Conservation (phyloP, 495 filamentous ascomycete genomes). For the Daldinia bambusicola region DNA sequence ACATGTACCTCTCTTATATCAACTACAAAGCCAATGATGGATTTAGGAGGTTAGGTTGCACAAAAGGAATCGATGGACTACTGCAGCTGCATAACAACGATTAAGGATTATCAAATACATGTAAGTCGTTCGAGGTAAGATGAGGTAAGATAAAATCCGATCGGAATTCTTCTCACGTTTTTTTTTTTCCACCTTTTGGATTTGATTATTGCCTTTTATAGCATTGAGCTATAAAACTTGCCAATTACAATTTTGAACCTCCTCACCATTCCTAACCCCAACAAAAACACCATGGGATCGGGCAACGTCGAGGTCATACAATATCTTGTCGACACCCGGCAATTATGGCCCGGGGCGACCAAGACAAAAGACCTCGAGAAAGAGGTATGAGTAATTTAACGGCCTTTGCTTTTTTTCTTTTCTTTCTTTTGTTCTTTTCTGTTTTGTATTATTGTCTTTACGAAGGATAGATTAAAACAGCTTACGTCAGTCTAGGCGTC, state of each 20-base stretch:
- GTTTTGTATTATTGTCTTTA: too few relatives aligned
- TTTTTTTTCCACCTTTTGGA: background rate
- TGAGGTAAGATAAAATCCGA: conserved; percentile 28
- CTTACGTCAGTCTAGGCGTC: conserved; percentile 55
- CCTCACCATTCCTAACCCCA: conserved; percentile 2
- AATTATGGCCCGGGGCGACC: conserved; percentile 55
- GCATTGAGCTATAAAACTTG: background rate
- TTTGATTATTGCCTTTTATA: background rate
- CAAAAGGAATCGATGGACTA: conserved; percentile 33
- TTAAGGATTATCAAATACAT: background rate
- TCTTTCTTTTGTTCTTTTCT: too few relatives aligned
- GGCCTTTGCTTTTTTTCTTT: background rate
- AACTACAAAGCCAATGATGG: conserved; percentile 21
- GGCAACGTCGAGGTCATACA: conserved; percentile 49
- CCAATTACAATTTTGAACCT: conserved; percentile 1
- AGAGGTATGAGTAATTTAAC: conserved; percentile 48
- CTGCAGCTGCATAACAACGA: background rate
- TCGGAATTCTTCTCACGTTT: conserved; percentile 21
- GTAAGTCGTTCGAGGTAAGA: background rate
- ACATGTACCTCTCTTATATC: conserved; percentile 11
- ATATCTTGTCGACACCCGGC: conserved; percentile 60
- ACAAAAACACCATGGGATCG: conserved; percentile 37
- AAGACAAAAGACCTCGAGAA: conserved; percentile 54
- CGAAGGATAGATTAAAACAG: conserved; percentile 1
- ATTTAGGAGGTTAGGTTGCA: conserved; percentile 8